Conservation (phyloP, 2,329 filamentous ascomycete genomes). For the Meredithiella fracta region DNA sequence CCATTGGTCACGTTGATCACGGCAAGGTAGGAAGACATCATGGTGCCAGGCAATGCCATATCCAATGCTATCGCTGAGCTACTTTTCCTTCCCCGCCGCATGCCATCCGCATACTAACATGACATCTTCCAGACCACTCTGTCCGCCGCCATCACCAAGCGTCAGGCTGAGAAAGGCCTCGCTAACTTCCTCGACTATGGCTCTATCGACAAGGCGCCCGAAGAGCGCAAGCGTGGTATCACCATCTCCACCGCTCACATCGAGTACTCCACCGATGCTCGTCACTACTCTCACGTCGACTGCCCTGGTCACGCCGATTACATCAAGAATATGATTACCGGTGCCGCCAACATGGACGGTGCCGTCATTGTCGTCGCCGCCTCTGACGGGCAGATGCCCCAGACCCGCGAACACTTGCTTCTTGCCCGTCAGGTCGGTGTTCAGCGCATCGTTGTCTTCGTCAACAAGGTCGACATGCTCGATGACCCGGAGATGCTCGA, state of each 20-base stretch:
- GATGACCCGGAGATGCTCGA: slow-evolving; percentile 99
- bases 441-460: slow-evolving; percentile 94
- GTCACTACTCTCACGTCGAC: slow-evolving; percentile 99
- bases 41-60: not conserved
- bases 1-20: slow-evolving; percentile 98
- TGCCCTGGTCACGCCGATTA: slow-evolving; percentile 99
- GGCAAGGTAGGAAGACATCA: slow-evolving; percentile 55
- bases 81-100: not conserved
- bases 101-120: not conserved
- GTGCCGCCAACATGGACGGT: slow-evolving; percentile 98
- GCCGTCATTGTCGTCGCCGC: slow-evolving; percentile 97
- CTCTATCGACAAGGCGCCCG: slow-evolving; percentile 95
- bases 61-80: not conserved
- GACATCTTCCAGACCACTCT: slow-evolving; percentile 65
- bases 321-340: slow-evolving; percentile 99
- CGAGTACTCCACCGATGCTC: slow-evolving; percentile 85
- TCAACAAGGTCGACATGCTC: slow-evolving; percentile 97
- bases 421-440: slow-evolving; percentile 97
- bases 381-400: slow-evolving; percentile 98
- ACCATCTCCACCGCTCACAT: slow-evolving; percentile 98
- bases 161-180: slow-evolving; percentile 84
- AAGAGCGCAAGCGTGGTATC: slow-evolving; percentile 99
- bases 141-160: slow-evolving; percentile 96
- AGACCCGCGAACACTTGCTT: slow-evolving; percentile 95
- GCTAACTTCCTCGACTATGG: slow-evolving; percentile 95